A percentile compares a stretch with the other conserved stretches of the same genome.
phyloP scores from a whole-genome alignment of 306 rosid genomes.

The Lotus japonicus region DNA sequence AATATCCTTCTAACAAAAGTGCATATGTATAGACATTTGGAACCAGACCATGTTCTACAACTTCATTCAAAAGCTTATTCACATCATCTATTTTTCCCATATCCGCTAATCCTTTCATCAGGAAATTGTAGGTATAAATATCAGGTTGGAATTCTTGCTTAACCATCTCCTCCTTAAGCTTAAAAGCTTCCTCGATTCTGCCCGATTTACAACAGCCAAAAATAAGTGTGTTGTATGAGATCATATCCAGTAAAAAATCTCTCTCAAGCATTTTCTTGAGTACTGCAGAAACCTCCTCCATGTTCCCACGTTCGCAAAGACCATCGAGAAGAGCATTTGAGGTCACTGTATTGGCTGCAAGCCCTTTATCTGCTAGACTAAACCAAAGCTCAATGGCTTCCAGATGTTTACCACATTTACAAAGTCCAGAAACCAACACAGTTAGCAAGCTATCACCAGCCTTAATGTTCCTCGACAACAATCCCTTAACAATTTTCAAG shows the following conservation, averaged over 20 bases:
- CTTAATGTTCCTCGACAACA: slow-evolving; percentile 47
- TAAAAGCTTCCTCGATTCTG: slow-evolving; percentile 39
- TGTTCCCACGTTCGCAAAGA: slow-evolving; percentile 44
- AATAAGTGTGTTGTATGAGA: slow-evolving; percentile 66
- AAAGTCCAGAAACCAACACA: slow-evolving; percentile 50
- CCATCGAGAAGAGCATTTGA: slow-evolving; percentile 70
- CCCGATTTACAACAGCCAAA: slow-evolving; percentile 55
- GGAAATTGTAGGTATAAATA: slow-evolving; percentile 50
- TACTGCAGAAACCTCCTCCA: slow-evolving; percentile 35
- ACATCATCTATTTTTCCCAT: slow-evolving; percentile 54
- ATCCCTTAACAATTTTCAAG: slow-evolving; percentile 28
- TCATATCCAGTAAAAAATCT: slow-evolving; percentile 49
- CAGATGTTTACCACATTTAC: slow-evolving; percentile 43
- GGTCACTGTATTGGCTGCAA: slow-evolving; percentile 46
- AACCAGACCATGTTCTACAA: slow-evolving; percentile 35
- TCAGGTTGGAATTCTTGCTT: slow-evolving; percentile 52
- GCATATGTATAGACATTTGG: slow-evolving; percentile 64
- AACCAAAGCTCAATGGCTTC: slow-evolving; percentile 70
- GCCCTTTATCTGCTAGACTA: slow-evolving; percentile 43
- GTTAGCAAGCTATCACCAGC: slow-evolving; percentile 57
- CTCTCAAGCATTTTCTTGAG: slow-evolving; percentile 45
- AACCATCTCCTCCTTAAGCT: slow-evolving; percentile 55
- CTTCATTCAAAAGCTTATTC: slow-evolving; percentile 48
- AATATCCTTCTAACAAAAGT: slow-evolving; percentile 54
- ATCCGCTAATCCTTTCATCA: slow-evolving; percentile 48